phyloP scores from a whole-genome alignment of 2,329 filamentous ascomycete genomes.

The Hymenotorrendiella dingleyae region DNA sequence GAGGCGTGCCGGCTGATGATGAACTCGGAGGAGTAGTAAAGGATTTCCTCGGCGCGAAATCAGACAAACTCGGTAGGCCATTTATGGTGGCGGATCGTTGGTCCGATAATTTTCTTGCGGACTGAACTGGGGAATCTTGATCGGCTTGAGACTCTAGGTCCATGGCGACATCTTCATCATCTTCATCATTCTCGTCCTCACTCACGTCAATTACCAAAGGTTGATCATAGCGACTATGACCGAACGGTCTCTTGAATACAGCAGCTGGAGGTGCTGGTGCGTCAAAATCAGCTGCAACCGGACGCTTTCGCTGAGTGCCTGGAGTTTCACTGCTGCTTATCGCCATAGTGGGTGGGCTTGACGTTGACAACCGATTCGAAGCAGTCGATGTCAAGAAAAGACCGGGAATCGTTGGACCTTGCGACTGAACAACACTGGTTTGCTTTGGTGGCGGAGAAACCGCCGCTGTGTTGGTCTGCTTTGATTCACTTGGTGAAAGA shows the following conservation, averaged over 20 bases:
- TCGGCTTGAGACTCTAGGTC: slow-evolving; percentile 52
- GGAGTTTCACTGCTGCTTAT: background rate
- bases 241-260: slow-evolving; percentile 50
- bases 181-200: slow-evolving; percentile 58
- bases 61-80: slow-evolving; percentile 40
- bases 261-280: slow-evolving; percentile 38
- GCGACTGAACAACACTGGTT: background rate
- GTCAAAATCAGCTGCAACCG: slow-evolving; percentile 66
- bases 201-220: slow-evolving; percentile 80
- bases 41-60: slow-evolving; percentile 30
- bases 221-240: slow-evolving; percentile 51
- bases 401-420: slow-evolving; percentile 21
- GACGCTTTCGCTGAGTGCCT: slow-evolving; percentile 44
- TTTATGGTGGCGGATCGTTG: slow-evolving; percentile 30
- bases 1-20: slow-evolving; percentile 22
- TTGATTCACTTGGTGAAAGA: background rate
- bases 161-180: slow-evolving; percentile 61
- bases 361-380: slow-evolving; percentile 6
- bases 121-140: slow-evolving; percentile 30
- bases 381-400: slow-evolving; percentile 24
- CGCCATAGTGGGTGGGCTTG: slow-evolving; percentile 2
- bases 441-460: background rate
- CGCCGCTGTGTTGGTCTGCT: background rate
- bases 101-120: slow-evolving; percentile 18
- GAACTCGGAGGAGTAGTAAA: slow-evolving; percentile 23